Conservation (phyloP, 2,329 filamentous ascomycete genomes). For the Talaromyces albobiverticillius region DNA sequence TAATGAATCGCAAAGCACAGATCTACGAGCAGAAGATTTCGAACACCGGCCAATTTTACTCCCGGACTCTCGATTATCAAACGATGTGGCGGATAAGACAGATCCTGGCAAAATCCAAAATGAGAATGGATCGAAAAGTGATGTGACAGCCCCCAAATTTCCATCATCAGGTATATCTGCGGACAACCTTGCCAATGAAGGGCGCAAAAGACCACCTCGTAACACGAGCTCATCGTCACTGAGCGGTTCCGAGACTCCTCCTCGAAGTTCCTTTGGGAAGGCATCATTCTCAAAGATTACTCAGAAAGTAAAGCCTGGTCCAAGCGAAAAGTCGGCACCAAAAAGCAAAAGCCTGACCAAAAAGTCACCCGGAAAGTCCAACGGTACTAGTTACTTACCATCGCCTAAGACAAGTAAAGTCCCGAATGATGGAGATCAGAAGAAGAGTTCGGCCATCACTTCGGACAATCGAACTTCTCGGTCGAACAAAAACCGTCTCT, state of each 20-base stretch:
- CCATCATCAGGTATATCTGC: neutral
- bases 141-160: neutral
- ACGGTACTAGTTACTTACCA: neutral
- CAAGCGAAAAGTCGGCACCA: conserved; percentile 24
- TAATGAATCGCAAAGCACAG: conserved; percentile 37
- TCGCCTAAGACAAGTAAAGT: conserved; percentile 18
- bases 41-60: neutral
- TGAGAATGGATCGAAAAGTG: neutral
- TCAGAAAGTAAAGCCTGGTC: conserved; percentile 30
- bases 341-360: conserved; percentile 18
- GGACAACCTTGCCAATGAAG: conserved; percentile 7
- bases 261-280: conserved; percentile 25
- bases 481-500: neutral
- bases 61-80: neutral
- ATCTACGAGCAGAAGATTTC: conserved; percentile 26
- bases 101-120: neutral
- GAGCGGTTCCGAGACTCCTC: conserved; percentile 21
- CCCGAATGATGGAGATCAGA: conserved; percentile 18
- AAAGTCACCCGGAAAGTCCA: conserved; percentile 14
- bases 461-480: neutral
- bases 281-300: conserved; percentile 31
- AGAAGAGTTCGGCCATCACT: conserved; percentile 18
- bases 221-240: conserved; percentile 16
- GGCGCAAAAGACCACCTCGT: conserved; percentile 12
- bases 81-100: neutral